A percentile compares a stretch with the other conserved stretches of the same genome.
These are phyloP conservation scores for Aschersonia sp. DNA, from an alignment of 2,329 filamentous ascomycete species.

Conservation along the genomic window DNA sequence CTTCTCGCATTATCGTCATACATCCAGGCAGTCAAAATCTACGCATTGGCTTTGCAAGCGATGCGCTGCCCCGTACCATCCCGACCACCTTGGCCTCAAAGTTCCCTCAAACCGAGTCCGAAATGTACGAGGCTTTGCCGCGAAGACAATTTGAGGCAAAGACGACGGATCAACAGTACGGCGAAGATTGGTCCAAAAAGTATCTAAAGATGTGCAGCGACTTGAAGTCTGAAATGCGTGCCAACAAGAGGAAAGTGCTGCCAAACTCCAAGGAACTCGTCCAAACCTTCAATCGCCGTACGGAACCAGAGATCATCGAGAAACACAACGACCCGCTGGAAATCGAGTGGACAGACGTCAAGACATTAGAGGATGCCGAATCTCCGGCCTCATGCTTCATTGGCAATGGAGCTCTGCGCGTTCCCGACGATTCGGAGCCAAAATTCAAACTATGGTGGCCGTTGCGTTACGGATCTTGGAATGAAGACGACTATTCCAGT, in stretches of 20 bases:
- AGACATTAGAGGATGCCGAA: conserved; percentile 49
- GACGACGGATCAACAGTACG: conserved; percentile 66
- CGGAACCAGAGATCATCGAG: conserved; percentile 71
- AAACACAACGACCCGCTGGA: conserved; percentile 91
- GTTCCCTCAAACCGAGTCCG: conserved; percentile 65
- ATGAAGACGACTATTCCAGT: conserved; percentile 75
- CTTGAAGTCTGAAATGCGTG: conserved; percentile 78
- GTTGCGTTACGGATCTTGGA: conserved; percentile 71
- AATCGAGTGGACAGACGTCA: conserved; percentile 88
- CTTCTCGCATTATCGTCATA: conserved; percentile 86
- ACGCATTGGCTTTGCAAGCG: conserved; percentile 86
- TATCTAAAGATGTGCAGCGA: conserved; percentile 77
- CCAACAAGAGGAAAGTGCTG: conserved; percentile 85
- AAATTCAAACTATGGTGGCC: conserved; percentile 93
- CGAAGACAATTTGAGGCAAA: conserved; percentile 50
- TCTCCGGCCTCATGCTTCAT: conserved; percentile 52
- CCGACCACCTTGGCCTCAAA: conserved; percentile 84
- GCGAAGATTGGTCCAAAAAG: conserved; percentile 62
- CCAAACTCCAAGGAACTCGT: conserved; percentile 97
- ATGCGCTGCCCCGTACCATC: conserved; percentile 85
- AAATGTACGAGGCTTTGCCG: conserved; percentile 68
- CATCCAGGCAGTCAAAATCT: conserved; percentile 93
- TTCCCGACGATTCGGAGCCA: conserved; percentile 78
- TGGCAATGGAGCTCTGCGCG: conserved; percentile 67
- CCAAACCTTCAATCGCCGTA: conserved; percentile 81